Evolutionary conservation across 768 basidiomycete species (phyloP).

Genomic region (Myochromella boudieri): DNA sequence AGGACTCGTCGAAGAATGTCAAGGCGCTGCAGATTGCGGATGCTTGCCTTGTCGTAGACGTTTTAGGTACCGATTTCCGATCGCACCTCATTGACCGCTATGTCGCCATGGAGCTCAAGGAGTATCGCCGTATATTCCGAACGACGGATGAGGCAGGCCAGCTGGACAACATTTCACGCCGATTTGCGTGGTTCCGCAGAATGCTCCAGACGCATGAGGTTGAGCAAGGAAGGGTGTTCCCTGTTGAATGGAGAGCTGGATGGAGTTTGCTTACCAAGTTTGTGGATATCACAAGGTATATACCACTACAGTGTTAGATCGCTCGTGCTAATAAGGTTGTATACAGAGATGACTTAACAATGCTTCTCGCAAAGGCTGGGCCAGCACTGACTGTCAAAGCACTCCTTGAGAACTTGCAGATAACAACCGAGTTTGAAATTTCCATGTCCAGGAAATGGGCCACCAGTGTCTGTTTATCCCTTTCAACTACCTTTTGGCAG

Average conservation of each 20-base stretch:
- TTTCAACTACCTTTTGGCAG: background rate
- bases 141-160: conserved; percentile 94
- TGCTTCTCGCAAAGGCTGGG: conserved; percentile 76
- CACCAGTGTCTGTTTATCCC: conserved; percentile 50
- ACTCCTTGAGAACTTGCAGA: conserved; percentile 83
- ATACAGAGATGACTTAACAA: conserved; percentile 78
- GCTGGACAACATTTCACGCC: conserved; percentile 88
- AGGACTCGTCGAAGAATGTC: conserved; percentile 67
- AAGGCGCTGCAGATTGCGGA: conserved; percentile 69
- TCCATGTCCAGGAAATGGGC: conserved; percentile 82
- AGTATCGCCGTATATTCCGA: conserved; percentile 94
- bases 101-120: conserved; percentile 85
- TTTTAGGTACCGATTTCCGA: conserved; percentile 83
- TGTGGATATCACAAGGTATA: conserved; percentile 85
- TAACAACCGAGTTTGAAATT: conserved; percentile 85
- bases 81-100: conserved; percentile 84
- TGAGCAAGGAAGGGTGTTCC: conserved; percentile 83
- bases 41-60: conserved; percentile 87
- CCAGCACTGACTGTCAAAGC: conserved; percentile 72
- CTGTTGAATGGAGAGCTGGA: conserved; percentile 81
- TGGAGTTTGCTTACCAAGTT: conserved; percentile 84
- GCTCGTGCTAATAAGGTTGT: background rate
- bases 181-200: conserved; percentile 95
- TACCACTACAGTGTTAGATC: background rate
- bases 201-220: conserved; percentile 83